phyloP scores from a whole-genome alignment of 148 eudicot species.

The Limonium bicolor region DNA sequence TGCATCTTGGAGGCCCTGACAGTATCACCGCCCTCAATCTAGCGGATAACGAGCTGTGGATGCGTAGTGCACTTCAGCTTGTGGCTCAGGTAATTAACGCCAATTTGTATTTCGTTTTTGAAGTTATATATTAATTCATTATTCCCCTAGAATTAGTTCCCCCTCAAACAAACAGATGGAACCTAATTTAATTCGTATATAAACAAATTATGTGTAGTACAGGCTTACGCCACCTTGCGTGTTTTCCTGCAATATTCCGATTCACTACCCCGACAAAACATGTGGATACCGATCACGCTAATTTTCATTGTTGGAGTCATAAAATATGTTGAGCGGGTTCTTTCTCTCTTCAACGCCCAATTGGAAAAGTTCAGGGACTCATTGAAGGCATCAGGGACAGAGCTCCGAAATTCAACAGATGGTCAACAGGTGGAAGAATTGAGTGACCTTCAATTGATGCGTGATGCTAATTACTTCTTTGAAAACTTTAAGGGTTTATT shows the following conservation, averaged over 20 bases:
- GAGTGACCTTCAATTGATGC: slow-evolving; percentile 13
- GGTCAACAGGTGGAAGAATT: too few relatives aligned
- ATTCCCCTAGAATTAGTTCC: too few relatives aligned
- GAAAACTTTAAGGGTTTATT: slow-evolving; percentile 31
- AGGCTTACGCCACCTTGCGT: slow-evolving; percentile 12
- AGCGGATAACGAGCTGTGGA: slow-evolving; percentile 30
- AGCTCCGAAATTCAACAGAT: slow-evolving; percentile 14
- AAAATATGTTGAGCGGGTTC: slow-evolving; percentile 18
- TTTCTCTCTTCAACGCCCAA: slow-evolving; percentile 19
- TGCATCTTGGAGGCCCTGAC: slow-evolving; percentile 17
- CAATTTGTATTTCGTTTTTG: too few relatives aligned
- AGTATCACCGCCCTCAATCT: slow-evolving; percentile 11
- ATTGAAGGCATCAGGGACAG: slow-evolving; percentile 22
- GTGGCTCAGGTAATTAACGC: too few relatives aligned
- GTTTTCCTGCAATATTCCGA: slow-evolving; percentile 17
- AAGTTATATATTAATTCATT: too few relatives aligned
- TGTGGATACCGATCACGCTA: slow-evolving; percentile 14
- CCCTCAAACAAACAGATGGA: too few relatives aligned
- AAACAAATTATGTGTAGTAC: too few relatives aligned
- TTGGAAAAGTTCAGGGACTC: slow-evolving; percentile 10
- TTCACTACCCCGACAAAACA: slow-evolving; percentile 4
- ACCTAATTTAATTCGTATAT: too few relatives aligned
- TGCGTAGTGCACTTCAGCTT: slow-evolving; percentile 18
- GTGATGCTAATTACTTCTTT: slow-evolving; percentile 15
- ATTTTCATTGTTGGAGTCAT: slow-evolving; percentile 14